Evolutionary conservation across 768 basidiomycete genomes (phyloP).

Genomic region (Tylopilus sp.): DNA sequence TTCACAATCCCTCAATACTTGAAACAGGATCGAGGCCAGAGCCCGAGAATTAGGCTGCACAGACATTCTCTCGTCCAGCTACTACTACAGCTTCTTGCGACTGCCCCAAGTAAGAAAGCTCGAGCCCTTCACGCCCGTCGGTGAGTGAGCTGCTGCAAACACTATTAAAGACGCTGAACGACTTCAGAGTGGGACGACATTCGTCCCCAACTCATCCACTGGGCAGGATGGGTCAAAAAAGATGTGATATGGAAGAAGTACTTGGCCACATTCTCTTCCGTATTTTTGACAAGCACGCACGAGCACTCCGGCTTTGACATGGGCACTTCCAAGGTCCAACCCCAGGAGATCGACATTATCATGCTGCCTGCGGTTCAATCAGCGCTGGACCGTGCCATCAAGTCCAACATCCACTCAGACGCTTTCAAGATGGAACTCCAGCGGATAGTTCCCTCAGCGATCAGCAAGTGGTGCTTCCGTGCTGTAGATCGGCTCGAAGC

Average conservation of each 20-base stretch:
- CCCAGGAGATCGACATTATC: slow-evolving; percentile 3
- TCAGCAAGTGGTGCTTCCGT: slow-evolving; percentile 6
- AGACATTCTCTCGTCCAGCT: too few species aligned
- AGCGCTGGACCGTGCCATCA: not conserved
- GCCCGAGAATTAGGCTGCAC: not conserved
- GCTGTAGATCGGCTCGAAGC: slow-evolving; percentile 11
- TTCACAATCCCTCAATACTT: not conserved
- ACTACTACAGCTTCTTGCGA: not conserved
- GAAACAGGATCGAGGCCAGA: not conserved
- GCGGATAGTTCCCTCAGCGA: not conserved
- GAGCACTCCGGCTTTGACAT: not conserved
- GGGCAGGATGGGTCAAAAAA: not conserved
- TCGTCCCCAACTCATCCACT: not conserved
- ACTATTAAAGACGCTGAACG: not conserved
- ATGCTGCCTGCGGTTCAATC: not conserved
- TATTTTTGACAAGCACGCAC: not conserved
- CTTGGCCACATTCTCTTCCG: too few species aligned
- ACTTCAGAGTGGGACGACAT: slow-evolving; percentile 1
- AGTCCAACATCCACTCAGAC: not conserved
- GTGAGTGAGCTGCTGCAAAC: not conserved
- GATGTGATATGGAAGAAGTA: not conserved
- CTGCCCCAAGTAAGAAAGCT: slow-evolving; percentile 10
- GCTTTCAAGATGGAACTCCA: not conserved
- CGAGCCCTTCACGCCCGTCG: not conserved
- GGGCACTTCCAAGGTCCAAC: not conserved